phyloP scores from a whole-genome alignment of 2,329 filamentous ascomycete species.

The Diaporthe sp. region DNA sequence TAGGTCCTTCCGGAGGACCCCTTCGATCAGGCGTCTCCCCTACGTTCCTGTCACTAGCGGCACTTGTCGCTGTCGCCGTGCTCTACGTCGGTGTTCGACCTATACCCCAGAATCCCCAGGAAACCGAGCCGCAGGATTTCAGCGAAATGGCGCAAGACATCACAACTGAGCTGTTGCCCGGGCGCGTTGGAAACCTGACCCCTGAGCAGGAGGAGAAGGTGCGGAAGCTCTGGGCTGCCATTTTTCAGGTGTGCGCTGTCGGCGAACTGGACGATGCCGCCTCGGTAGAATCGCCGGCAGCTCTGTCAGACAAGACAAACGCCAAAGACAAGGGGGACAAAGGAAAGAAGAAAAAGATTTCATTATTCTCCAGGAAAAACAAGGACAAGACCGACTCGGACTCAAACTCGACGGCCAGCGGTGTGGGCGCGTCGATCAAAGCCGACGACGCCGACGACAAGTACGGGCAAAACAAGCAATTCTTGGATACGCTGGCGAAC shows the following conservation, averaged over 20 bases:
- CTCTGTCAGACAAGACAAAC: constrained; percentile 43
- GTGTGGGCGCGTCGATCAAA: constrained; percentile 55
- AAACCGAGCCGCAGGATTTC: constrained; percentile 28
- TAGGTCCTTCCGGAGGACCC: neutral
- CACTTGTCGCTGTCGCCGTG: constrained; percentile 2
- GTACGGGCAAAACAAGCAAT: constrained; percentile 90
- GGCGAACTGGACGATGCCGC: constrained; percentile 50
- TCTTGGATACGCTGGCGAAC: constrained; percentile 82
- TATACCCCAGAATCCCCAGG: neutral
- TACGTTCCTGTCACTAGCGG: constrained; percentile 24
- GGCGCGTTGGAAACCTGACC: constrained; percentile 89
- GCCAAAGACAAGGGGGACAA: constrained; percentile 58
- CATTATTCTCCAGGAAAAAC: constrained; percentile 76
- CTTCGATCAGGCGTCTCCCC: constrained; percentile 35
- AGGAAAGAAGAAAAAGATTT: constrained; percentile 80
- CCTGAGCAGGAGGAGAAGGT: constrained; percentile 89
- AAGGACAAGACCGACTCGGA: constrained; percentile 63
- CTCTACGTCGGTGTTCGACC: constrained; percentile 25
- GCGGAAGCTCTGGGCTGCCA: constrained; percentile 84
- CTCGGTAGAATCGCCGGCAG: constrained; percentile 48
- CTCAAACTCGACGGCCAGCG: constrained; percentile 49
- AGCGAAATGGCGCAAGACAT: constrained; percentile 39
- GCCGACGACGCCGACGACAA: constrained; percentile 81
- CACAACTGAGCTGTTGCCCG: constrained; percentile 64
- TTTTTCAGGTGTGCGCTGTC: constrained; percentile 82